phyloP scores from a whole-genome alignment of 1,284 basidiomycete genomes.

The Calocybe gambosa region DNA sequence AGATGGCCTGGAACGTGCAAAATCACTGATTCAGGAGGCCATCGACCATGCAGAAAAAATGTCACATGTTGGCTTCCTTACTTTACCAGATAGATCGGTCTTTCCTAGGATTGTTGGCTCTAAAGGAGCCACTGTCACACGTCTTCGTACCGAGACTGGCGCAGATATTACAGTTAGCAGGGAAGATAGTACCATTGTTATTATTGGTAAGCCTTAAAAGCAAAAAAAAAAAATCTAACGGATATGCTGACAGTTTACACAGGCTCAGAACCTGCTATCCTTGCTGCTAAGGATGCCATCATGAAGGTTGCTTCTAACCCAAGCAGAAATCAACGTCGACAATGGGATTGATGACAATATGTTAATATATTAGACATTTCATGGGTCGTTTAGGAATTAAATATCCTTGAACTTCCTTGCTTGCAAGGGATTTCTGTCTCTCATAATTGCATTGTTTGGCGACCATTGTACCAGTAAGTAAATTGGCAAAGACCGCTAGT shows the following conservation, averaged over 20 bases:
- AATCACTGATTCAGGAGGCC: conserved; percentile 60
- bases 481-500: too few relatives aligned
- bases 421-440: too few relatives aligned
- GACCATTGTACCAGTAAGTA: too few relatives aligned
- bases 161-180: conserved; percentile 86
- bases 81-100: conserved; percentile 63
- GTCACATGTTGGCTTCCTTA: conserved; percentile 74
- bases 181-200: conserved; percentile 79
- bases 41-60: conserved; percentile 71
- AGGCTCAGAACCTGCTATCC: conserved; percentile 68
- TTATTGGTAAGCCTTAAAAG: conserved; percentile 57
- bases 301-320: conserved; percentile 53
- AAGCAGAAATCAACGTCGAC: conserved; percentile 41
- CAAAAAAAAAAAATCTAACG: background rate
- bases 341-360: conserved; percentile 23
- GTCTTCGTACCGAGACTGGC: conserved; percentile 80
- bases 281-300: conserved; percentile 78
- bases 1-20: conserved; percentile 68
- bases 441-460: too few relatives aligned
- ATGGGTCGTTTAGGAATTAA: background rate
- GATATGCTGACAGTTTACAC: conserved; percentile 7
- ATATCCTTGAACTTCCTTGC: too few relatives aligned
- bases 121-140: conserved; percentile 82
- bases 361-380: background rate
- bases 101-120: conserved; percentile 87